Base-by-base conservation (phyloP, 2,329 filamentous ascomycete species). In the Ceratocystis harringtonii region DNA sequence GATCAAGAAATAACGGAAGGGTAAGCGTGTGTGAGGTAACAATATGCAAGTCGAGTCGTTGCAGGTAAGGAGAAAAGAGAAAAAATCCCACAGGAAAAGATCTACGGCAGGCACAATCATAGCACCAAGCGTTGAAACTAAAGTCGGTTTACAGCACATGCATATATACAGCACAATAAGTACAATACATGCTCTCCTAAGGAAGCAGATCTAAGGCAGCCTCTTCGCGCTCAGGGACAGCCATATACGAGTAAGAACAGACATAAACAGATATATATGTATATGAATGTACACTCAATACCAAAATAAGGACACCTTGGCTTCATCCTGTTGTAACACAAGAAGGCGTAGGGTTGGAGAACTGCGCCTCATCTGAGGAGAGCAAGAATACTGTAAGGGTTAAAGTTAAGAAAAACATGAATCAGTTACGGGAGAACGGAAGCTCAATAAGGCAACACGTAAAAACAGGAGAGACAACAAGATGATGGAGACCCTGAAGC, bases 11-110 rank as follows among this genome's bases (percentile, higher is more conserved):
- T 17, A 36, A 58, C 55, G n/a, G 55, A 15, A 32, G 22, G 28
- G 55, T 58, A 58, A 7, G 7, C 15, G 15, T 58, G 55, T 58
- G 55, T n/a, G 55, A 30, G 28, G 28, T 58, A 30, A 36, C 55
- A 41, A 58, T 58, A 58, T 36, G 55, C 55, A 58, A 36, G 55
- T 22, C 28, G 55, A 58, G 55, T 58, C 30, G 28, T 19, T 30
- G 52, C 52, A 58, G 28, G 17, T n/a, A 10, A 58, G 5, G 55
- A 36, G 55, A 58, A 58, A 58, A 58, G 55, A 55, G 50, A 55
- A 17, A 30, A 57, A 32, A 57, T 30, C 52, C 52, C 52, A 57
- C 52, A 8, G 28, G 15, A 12, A 57, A n/a, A 57, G 22, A 57
- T 57, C 52, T 30, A 57, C 22, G 30, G 5, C 52, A 2, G 30